These are phyloP conservation scores for Aureobasidium sp. DNA, from an alignment of 2,329 filamentous ascomycete genomes.

Conservation along the genomic window DNA sequence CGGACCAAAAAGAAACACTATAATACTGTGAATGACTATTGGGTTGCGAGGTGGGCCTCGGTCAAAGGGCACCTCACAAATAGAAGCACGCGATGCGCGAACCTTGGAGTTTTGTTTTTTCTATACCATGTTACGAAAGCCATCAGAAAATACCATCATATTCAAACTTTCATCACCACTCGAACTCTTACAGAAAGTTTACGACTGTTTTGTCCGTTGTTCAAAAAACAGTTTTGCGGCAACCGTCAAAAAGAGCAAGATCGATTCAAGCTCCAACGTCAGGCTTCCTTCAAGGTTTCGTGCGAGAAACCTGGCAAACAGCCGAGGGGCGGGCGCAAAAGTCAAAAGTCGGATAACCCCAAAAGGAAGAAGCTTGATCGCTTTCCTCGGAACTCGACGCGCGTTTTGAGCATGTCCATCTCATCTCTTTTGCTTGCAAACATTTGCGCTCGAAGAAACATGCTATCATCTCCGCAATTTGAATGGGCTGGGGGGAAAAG, in stretches of 20 bases:
- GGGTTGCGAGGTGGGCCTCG: not conserved
- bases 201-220: too few relatives aligned
- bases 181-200: not conserved
- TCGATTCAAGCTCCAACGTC: not conserved
- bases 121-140: slow-evolving; percentile 3
- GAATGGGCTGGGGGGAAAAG: not conserved
- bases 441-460: not conserved
- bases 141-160: not conserved
- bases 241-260: not conserved
- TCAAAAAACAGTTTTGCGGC: not conserved
- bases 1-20: slow-evolving; percentile 1
- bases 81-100: not conserved
- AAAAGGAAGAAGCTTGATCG: not conserved
- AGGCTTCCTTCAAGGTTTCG: not conserved
- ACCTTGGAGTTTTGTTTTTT: not conserved
- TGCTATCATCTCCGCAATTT: not conserved
- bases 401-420: not conserved
- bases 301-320: not conserved
- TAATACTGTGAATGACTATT: slow-evolving; percentile 11
- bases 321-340: not conserved
- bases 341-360: not conserved
- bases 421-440: not conserved
- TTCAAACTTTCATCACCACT: not conserved
- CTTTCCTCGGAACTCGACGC: not conserved
- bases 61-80: not conserved